phyloP scores from a whole-genome alignment of 352 stramenopile species.

The Pilasporangium apinafurcum region DNA sequence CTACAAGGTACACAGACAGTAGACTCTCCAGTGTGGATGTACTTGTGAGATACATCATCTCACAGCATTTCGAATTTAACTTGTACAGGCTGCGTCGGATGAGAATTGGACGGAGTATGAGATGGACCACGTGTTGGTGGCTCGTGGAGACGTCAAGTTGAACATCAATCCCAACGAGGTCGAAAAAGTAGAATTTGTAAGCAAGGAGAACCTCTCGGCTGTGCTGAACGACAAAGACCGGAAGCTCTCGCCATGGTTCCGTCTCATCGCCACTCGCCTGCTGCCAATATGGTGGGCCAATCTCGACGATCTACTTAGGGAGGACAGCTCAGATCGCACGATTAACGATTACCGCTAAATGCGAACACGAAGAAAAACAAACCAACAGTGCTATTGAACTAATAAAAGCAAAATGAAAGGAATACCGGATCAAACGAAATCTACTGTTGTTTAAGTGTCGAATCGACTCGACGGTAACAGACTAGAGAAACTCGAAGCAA shows the following conservation, averaged over 20 bases:
- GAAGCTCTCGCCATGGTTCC: conserved; percentile 82
- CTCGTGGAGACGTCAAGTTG: conserved; percentile 73
- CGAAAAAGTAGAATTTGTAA: conserved; percentile 86
- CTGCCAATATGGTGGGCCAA: conserved; percentile 73
- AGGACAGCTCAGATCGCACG: conserved; percentile 37
- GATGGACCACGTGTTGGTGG: conserved; percentile 98
- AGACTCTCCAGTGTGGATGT: conserved; percentile 11
- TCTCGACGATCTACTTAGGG: conserved; percentile 46
- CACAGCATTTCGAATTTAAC: too few species aligned
- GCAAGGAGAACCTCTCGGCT: conserved; percentile 37
- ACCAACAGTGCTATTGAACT: conserved; percentile 4
- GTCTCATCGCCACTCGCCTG: conserved; percentile 60
- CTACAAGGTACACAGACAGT: conserved; percentile 90
- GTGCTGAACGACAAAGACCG: conserved; percentile 51
- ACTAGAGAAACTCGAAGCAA: conserved; percentile 43
- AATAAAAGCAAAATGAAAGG: conserved; percentile 2
- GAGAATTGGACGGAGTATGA: conserved; percentile 97
- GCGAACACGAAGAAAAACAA: not conserved
- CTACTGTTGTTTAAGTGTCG: conserved; percentile 12
- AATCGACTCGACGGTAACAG: conserved; percentile 41
- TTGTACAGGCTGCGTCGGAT: conserved; percentile 51
- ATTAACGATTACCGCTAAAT: conserved; percentile 58
- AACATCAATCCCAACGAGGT: conserved; percentile 94
- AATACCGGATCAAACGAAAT: not conserved
- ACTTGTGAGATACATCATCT: too few species aligned